phyloP scores from a whole-genome alignment of 2,329 filamentous ascomycete genomes.

The Drechslerella dactyloides region DNA sequence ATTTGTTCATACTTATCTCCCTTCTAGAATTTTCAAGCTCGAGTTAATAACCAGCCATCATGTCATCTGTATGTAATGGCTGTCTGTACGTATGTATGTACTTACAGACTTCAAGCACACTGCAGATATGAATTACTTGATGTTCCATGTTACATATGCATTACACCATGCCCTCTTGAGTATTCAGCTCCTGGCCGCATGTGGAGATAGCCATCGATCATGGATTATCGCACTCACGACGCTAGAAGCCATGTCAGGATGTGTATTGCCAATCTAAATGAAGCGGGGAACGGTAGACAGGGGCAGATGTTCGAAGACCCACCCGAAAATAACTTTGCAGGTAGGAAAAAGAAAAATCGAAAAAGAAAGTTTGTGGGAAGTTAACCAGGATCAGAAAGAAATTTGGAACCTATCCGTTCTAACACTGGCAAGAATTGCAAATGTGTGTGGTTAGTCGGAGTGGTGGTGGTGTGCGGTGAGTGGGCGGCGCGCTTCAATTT shows the following conservation, averaged over 20 bases:
- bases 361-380: constrained; percentile 1
- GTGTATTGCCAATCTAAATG: constrained; percentile 40
- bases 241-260: constrained; percentile 20
- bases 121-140: constrained; percentile 18
- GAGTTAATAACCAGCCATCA: no score
- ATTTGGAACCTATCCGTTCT: neutral
- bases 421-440: no score
- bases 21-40: no score
- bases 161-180: constrained; percentile 41
- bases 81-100: neutral
- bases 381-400: neutral
- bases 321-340: constrained; percentile 37
- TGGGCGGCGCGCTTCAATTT: constrained; percentile 8
- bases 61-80: neutral
- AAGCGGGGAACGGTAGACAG: constrained; percentile 51
- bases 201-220: constrained; percentile 51
- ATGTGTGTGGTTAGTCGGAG: neutral
- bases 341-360: neutral
- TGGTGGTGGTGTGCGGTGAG: constrained; percentile 1
- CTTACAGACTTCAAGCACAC: neutral
- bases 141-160: constrained; percentile 48
- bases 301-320: constrained; percentile 36
- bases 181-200: constrained; percentile 51
- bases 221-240: constrained; percentile 33
- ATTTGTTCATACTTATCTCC: neutral